These are phyloP conservation scores for Lachancea waltii DNA, from an alignment of 805 yeast species.

Conservation along the genomic window DNA sequence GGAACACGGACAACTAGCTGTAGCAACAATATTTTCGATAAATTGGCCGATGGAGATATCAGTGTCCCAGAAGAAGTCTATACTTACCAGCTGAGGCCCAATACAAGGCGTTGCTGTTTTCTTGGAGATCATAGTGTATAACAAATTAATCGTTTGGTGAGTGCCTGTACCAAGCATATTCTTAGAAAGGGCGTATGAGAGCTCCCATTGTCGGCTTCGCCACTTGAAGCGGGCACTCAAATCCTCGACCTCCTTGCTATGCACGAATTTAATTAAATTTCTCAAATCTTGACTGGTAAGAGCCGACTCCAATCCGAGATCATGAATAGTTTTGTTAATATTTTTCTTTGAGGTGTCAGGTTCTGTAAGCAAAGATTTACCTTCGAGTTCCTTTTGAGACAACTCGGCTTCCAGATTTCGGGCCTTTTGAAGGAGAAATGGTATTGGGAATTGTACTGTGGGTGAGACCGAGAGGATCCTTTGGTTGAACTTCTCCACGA, in stretches of 20 bases:
- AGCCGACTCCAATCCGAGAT: constrained; percentile 25
- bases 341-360: constrained; percentile 10
- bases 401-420: constrained; percentile 44
- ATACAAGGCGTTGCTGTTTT: constrained; percentile 85
- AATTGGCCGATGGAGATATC: constrained; percentile 88
- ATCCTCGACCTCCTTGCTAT: constrained; percentile 28
- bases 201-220: constrained; percentile 60
- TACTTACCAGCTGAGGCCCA: constrained; percentile 80
- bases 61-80: constrained; percentile 85
- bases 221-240: constrained; percentile 30
- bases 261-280: constrained; percentile 30
- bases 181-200: constrained; percentile 44
- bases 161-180: constrained; percentile 58
- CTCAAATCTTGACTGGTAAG: constrained; percentile 30
- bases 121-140: constrained; percentile 76
- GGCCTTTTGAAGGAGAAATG: constrained; percentile 52
- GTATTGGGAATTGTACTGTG: constrained; percentile 65
- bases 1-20: constrained; percentile 60
- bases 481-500: constrained; percentile 37
- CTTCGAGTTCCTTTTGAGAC: constrained; percentile 22
- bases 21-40: constrained; percentile 68
- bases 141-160: constrained; percentile 73
- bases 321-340: constrained; percentile 11
- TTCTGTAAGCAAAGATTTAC: constrained; percentile 18
- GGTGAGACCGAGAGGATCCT: constrained; percentile 79